Evolutionary conservation across 2,329 filamentous ascomycete genomes (phyloP), one percentile per base, ranked within the genome.

Genomic region (Chaetomiaceae sp.): DNA sequence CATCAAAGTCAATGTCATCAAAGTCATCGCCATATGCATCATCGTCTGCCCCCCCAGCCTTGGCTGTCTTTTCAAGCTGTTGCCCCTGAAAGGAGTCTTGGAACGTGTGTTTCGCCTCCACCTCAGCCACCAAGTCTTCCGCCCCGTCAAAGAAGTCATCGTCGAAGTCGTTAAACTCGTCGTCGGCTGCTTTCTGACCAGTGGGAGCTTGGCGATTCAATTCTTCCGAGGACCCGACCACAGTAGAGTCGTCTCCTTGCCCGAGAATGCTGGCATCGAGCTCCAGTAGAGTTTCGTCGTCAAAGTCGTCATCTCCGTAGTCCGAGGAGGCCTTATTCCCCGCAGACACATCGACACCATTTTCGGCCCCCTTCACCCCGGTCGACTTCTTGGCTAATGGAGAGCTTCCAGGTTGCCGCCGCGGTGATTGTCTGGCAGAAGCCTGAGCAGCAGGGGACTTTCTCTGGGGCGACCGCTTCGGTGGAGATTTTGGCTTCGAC

Each of bases 1-100:
- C 84, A 63, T 92, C 89, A 64, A 89, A 87, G 69, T 95, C 90
- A 69, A 84, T 74, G 59, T 79, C 81, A 43, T 84, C 87, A 74
- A 89, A 89, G 63, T 90, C 90, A 71, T 90, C 88, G 54, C 82
- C 86, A 61, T 80, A 83, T 59, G 75, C 74, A 37, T 76, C 72
- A 48, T 65, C 63, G 31, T 64, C 64, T 14, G 58, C 59, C 20
- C 51, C 61, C 46, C 66, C 68, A 31, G 70, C 69, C 20, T 68
- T 67, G 61, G 73, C 69, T n/a, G 47, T 25, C 51, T 71, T 66
- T 47, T 65, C 15, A 47, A 53, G 55, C 14, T 54, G 48, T 27
- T 61, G 44, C 2, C 36, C 50, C 14, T 55, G 46, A 15, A 38
- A 20, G 3, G 55, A 57, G 9, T 42, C 49, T 31, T 57, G 57